Evolutionary conservation across 2,329 filamentous ascomycete species (phyloP).

Genomic region (Paecilomyces fulvus): DNA sequence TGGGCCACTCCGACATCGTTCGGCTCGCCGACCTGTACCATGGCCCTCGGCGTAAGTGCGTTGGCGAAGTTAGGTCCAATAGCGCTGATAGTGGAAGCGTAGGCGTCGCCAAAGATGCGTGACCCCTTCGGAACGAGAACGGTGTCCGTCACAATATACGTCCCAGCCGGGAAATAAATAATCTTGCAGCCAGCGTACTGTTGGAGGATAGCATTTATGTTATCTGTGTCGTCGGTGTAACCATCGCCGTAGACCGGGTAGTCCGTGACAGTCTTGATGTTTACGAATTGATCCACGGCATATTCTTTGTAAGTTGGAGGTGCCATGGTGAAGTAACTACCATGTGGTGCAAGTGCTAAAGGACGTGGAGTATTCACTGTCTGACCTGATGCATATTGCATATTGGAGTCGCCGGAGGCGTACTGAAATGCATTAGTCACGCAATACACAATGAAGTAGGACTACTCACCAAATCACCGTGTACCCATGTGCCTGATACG

Average conservation of each 20-base stretch:
- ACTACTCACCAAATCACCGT: conserved; percentile 20
- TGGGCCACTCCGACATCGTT: conserved; percentile 45
- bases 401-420: conserved; percentile 8
- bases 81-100: conserved; percentile 41
- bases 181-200: conserved; percentile 23
- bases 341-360: conserved; percentile 21
- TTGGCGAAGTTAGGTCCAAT: conserved; percentile 40
- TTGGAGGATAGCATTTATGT: conserved; percentile 26
- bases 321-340: conserved; percentile 33
- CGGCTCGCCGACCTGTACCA: conserved; percentile 44
- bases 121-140: conserved; percentile 41
- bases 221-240: conserved; percentile 28
- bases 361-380: conserved; percentile 23
- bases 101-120: conserved; percentile 48
- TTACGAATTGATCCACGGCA: conserved; percentile 34
- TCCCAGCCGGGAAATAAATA: conserved; percentile 23
- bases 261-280: conserved; percentile 37
- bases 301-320: conserved; percentile 40
- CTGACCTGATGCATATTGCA: conserved; percentile 22
- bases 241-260: conserved; percentile 37
- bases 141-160: conserved; percentile 38
- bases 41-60: conserved; percentile 35
- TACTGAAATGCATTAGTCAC: conserved; percentile 2
- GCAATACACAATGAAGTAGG: not conserved
- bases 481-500: conserved; percentile 23